Conservation (phyloP, 2,329 filamentous ascomycete species). For the Xylariaceae sp. region DNA sequence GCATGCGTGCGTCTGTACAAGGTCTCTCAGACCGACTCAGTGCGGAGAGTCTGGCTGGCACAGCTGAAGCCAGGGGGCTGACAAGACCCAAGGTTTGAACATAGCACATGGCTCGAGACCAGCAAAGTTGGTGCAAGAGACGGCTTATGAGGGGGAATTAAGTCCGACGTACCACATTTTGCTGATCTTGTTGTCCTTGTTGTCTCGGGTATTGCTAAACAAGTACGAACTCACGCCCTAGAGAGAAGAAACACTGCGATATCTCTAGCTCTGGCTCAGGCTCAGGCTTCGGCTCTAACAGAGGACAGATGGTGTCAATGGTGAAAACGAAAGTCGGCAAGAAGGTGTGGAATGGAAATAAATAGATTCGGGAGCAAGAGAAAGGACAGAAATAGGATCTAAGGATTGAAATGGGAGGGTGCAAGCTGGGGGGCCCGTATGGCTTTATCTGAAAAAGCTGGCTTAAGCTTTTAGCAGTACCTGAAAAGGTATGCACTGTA, state of each 20-base stretch:
- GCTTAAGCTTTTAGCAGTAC: slow-evolving; percentile 26
- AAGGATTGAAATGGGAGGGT: slow-evolving; percentile 9
- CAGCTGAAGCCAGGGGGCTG: slow-evolving; percentile 3
- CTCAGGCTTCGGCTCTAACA: slow-evolving; percentile 8
- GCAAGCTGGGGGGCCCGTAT: not conserved
- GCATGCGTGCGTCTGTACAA: slow-evolving; percentile 1
- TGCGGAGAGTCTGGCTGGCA: not conserved
- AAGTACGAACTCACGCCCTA: slow-evolving; percentile 2
- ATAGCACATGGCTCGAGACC: slow-evolving; percentile 3
- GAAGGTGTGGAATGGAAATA: slow-evolving; percentile 3
- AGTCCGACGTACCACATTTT: slow-evolving; percentile 40
- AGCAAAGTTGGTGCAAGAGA: not conserved
- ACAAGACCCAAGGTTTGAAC: not conserved
- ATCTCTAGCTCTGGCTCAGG: slow-evolving; percentile 17
- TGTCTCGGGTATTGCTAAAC: slow-evolving; percentile 16
- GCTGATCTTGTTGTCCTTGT: slow-evolving; percentile 18
- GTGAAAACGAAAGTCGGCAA: slow-evolving; percentile 22
- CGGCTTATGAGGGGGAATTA: slow-evolving; percentile 4
- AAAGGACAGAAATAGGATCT: slow-evolving; percentile 23
- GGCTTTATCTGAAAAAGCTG: slow-evolving; percentile 19
- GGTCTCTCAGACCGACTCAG: slow-evolving; percentile 1
- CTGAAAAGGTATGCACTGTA: slow-evolving; percentile 15
- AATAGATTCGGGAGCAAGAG: slow-evolving; percentile 12
- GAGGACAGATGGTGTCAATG: slow-evolving; percentile 19
- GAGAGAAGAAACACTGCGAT: not conserved